Base-by-base conservation (phyloP, 371 early-diverging fungal species). In the Syncephalastrum sp. region DNA sequence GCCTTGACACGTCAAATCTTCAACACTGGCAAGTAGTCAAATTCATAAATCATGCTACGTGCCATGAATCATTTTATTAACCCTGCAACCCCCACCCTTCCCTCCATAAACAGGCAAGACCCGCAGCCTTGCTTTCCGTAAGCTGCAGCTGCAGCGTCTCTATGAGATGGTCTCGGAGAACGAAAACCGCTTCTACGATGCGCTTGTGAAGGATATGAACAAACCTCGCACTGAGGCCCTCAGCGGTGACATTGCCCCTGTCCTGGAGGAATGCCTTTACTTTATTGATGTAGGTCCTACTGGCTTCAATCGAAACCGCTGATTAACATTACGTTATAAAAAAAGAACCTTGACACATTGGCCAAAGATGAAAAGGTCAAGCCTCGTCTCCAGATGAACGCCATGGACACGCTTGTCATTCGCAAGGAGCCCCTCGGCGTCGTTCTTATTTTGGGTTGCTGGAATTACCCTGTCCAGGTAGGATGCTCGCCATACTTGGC, bases 361-460 rank as follows among this genome's bases (percentile, higher is more conserved):
- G 75, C 77, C 45, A 77, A 79, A 60, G 84, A 86, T 21, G 74
- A 77, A 21, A 53, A 65, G 29, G 65, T 77, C 48, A 59, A 67
- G 49, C 72, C 79, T 3, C 64, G 77, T 44, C 41, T 56, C 16
- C 16, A 54, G 4, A 29, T 67, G 41, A 61, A 79, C 29, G 61
- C 67, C 1, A 55, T 68, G 59, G 73, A 77, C 52, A 74, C 75
- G 56, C 65, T 80, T 12, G 54, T 79, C 45, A 75, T 89, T 53
- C 84, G 86, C 54, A 81, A 76, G 50, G 92, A 89, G 42, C 95
- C 96, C 4, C 74, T 85, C 57, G 97, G 97, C 61, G 68, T 85
- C 8, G 89, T 87, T 5, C 67, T 84, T 23, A 67, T 87, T 56
- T 42, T 60, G 67, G 77, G 75, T 14, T 65, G 69, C 55, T 76